Percentiles rank a stretch among this genome's conserved stretches.
phyloP scores from a whole-genome alignment of 352 stramenopile species.

The Phytophthora rubi region DNA sequence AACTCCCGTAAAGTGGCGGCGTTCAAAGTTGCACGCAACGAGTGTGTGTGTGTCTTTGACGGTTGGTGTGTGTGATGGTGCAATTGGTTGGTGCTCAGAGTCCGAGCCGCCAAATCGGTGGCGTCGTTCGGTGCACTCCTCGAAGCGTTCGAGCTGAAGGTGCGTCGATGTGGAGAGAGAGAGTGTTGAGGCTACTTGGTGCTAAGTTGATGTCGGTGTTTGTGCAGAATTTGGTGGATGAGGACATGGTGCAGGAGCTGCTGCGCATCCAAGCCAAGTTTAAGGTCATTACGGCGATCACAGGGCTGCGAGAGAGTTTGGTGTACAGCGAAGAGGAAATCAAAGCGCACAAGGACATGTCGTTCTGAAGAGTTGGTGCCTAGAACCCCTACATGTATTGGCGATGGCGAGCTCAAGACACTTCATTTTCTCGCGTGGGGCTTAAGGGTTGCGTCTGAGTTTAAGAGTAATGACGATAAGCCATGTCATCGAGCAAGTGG shows the following conservation, averaged over 20 bases:
- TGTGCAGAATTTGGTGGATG: constrained; percentile 75
- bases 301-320: constrained; percentile 57
- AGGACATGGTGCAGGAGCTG: constrained; percentile 76
- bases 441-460: no score
- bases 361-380: constrained; percentile 47
- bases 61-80: not conserved
- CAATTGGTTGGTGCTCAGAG: constrained; percentile 32
- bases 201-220: constrained; percentile 6
- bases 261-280: constrained; percentile 84
- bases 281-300: constrained; percentile 75
- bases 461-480: no score
- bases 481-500: no score
- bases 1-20: constrained; percentile 46
- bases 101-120: constrained; percentile 67
- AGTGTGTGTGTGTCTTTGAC: constrained; percentile 5
- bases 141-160: constrained; percentile 71
- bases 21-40: constrained; percentile 6
- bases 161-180: constrained; percentile 22
- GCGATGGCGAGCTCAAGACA: no score
- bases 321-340: constrained; percentile 77
- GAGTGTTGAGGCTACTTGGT: not conserved
- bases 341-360: constrained; percentile 87
- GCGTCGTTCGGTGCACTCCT: constrained; percentile 60
- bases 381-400: no score
- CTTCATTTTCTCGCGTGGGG: no score